Percentiles rank a stretch among this genome's conserved stretches.
These are phyloP conservation scores for Escallonia rubra DNA, from an alignment of 129 eudicot species.

Conservation along the genomic window DNA sequence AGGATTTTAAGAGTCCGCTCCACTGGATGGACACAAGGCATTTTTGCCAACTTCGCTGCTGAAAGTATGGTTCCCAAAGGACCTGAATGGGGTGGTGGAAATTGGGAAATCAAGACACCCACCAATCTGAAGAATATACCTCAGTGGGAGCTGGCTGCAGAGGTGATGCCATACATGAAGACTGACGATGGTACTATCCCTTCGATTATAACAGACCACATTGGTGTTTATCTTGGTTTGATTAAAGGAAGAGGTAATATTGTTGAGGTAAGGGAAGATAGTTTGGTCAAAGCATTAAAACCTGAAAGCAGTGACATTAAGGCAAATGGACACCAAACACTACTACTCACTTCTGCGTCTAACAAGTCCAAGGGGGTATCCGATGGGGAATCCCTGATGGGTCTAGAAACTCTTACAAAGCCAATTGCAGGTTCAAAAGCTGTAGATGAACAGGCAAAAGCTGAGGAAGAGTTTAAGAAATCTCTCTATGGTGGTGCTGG, in stretches of 20 bases:
- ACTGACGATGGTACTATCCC: slow-evolving; percentile 96
- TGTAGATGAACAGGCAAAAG: slow-evolving; percentile 77
- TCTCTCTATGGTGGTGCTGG: slow-evolving; percentile 62
- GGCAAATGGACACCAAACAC: slow-evolving; percentile 41
- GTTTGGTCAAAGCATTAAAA: slow-evolving; percentile 73
- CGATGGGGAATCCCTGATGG: slow-evolving; percentile 57
- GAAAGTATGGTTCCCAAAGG: slow-evolving; percentile 99
- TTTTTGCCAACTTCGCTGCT: slow-evolving; percentile 97
- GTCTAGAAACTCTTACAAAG: slow-evolving; percentile 67
- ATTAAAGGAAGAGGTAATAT: slow-evolving; percentile 90
- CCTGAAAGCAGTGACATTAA: slow-evolving; percentile 38
- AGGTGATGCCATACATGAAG: slow-evolving; percentile 97
- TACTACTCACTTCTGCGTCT: slow-evolving; percentile 38
- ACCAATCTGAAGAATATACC: slow-evolving; percentile 72
- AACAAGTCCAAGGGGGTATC: slow-evolving; percentile 33
- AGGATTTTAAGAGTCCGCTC: slow-evolving; percentile 87
- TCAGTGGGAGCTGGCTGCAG: slow-evolving; percentile 97
- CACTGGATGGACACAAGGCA: slow-evolving; percentile 99
- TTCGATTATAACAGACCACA: slow-evolving; percentile 80
- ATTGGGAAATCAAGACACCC: slow-evolving; percentile 96
- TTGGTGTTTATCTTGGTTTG: slow-evolving; percentile 89
- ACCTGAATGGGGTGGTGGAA: slow-evolving; percentile 99
- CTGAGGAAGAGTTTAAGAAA: slow-evolving; percentile 89
- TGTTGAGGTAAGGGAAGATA: slow-evolving; percentile 84
- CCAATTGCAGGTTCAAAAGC: slow-evolving; percentile 37